phyloP scores from a whole-genome alignment of 208 protist species.

The Acanthamoeba triangularis region DNA sequence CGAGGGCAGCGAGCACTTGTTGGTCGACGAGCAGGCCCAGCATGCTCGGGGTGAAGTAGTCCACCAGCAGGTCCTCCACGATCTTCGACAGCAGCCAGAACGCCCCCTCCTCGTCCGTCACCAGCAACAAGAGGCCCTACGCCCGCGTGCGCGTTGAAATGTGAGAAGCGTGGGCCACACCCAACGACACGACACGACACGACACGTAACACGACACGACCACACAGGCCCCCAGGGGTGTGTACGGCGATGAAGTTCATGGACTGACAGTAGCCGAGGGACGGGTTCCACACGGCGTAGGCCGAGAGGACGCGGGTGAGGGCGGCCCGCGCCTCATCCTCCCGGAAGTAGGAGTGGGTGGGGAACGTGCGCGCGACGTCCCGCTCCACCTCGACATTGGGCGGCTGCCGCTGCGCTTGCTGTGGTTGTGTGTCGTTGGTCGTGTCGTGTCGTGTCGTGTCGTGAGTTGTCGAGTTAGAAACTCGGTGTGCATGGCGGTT shows the following conservation, averaged over 20 bases:
- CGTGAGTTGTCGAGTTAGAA: background rate
- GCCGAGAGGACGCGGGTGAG: constrained; percentile 70
- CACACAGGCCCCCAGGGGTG: background rate
- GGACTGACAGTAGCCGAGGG: constrained; percentile 75
- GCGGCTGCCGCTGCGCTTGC: background rate
- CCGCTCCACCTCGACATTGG: constrained; percentile 28
- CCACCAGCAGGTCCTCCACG: constrained; percentile 60
- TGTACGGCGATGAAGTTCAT: constrained; percentile 77
- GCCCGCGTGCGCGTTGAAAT: background rate
- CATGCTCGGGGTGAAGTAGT: constrained; percentile 70
- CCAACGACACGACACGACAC: background rate
- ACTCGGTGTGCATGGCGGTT: background rate
- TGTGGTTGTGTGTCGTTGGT: background rate
- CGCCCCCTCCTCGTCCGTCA: constrained; percentile 69
- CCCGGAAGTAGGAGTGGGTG: constrained; percentile 53
- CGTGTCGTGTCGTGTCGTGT: too few relatives aligned
- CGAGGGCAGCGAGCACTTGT: constrained; percentile 35
- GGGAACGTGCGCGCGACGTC: constrained; percentile 71
- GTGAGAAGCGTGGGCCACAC: background rate
- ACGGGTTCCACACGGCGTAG: constrained; percentile 64
- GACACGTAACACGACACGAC: background rate
- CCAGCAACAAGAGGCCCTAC: constrained; percentile 45
- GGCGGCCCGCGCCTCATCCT: constrained; percentile 18
- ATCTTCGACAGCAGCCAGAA: constrained; percentile 77
- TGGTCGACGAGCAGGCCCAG: constrained; percentile 73